Evolutionary conservation across 306 rosid species (phyloP), one percentile per base, ranked within the genome.

Genomic region (Castanospermum australe): DNA sequence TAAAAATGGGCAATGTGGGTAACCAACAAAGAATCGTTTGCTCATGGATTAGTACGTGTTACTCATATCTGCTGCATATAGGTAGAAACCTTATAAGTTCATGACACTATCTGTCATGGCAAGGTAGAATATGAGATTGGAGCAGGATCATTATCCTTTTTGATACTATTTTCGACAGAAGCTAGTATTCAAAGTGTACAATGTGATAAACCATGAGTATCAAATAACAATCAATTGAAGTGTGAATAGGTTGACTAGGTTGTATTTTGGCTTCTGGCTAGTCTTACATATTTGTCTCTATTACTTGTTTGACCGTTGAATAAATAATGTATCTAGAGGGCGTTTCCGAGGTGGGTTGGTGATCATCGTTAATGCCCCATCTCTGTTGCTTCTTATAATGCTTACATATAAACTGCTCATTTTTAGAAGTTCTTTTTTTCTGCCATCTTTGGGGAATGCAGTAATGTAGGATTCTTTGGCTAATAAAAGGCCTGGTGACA

Each of bases 181-280:
- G 83, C 62, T 54, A 67, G 71, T 65, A 80, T 69, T 48, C 28
- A 11, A 28, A 69, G 44, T 15, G 1, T 71, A 32, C 18, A 57
- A 30, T 44, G 18, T 22, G 63, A 48, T 72, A 41, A 79, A 74
- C 35, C 75, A 57, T 12, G 48, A 28, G 77, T 78, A 51, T 83
- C 50, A 44, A 35, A 73, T 52, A 80, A 75, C 81, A 67, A 67
- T 83, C 65, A 76, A 79, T 67, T 28, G 20, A 55, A 84, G 79
- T 80, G 90, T 91, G 87, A 84, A 79, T 83, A 84, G 68, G 63
- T 47, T 22, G 67, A 80, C 59, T 82, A 63, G 67, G 17, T 52
- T 55, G 63, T 83, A 65, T 72, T 78, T 63, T 80, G 24, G 79
- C 76, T 81, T 66, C 20, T 65, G 28, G 57, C n/a, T 57, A 60